Evolutionary conservation across 2,329 filamentous ascomycete genomes (phyloP).

Genomic region (Arthrobotrys entomopaga): DNA sequence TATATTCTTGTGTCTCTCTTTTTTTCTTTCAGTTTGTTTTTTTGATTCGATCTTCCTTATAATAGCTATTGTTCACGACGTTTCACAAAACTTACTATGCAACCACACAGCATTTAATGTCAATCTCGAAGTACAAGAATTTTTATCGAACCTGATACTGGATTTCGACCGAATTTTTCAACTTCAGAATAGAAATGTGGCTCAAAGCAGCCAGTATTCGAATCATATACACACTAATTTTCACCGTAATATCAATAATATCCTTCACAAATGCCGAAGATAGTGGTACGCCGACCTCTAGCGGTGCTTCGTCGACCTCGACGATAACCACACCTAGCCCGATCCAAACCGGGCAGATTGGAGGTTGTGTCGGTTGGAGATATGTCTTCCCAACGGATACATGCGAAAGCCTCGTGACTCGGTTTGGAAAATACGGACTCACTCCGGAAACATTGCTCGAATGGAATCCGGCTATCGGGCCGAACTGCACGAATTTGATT

Average conservation of each 20-base stretch:
- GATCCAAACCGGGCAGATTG: slow-evolving; percentile 6
- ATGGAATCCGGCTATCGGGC: slow-evolving; percentile 33
- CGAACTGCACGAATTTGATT: slow-evolving; percentile 16
- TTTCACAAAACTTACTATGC: too few relatives aligned
- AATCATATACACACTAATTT: slow-evolving; percentile 1
- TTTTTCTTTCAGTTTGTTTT: background rate
- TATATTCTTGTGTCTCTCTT: too few relatives aligned
- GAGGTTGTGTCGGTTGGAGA: slow-evolving; percentile 37
- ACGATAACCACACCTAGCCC: slow-evolving; percentile 11
- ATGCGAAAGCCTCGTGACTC: slow-evolving; percentile 29
- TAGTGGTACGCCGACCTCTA: slow-evolving; percentile 1
- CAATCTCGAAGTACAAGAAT: too few relatives aligned
- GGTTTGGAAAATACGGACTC: slow-evolving; percentile 16
- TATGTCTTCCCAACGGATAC: slow-evolving; percentile 16
- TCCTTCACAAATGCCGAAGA: slow-evolving; percentile 2
- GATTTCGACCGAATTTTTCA: background rate
- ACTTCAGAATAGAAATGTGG: background rate
- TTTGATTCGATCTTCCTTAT: slow-evolving; percentile 1
- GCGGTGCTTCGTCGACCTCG: background rate
- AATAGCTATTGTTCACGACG: background rate
- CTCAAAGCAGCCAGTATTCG: background rate
- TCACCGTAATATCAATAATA: slow-evolving; percentile 2
- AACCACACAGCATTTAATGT: too few relatives aligned
- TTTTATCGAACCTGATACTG: too few relatives aligned
- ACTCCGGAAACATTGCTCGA: slow-evolving; percentile 28